These are phyloP conservation scores for Raddia distichophylla DNA, from an alignment of 176 grass and related monocot genomes.

Conservation along the genomic window DNA sequence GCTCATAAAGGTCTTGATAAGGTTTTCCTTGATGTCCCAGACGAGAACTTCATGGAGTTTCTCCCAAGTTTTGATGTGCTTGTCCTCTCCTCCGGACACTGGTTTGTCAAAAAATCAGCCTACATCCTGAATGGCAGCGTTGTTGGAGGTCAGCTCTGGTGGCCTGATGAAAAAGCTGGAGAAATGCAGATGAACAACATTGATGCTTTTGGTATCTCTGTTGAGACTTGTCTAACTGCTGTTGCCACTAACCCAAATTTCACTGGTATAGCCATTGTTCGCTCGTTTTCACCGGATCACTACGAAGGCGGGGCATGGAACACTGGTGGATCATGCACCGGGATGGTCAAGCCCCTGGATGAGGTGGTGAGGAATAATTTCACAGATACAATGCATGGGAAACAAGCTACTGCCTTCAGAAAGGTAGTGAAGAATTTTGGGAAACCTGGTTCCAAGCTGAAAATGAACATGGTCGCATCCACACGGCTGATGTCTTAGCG, in stretches of 20 bases:
- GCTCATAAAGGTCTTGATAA: constrained; percentile 70
- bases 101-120: constrained; percentile 84
- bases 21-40: constrained; percentile 85
- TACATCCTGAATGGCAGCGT: constrained; percentile 65
- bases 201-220: constrained; percentile 81
- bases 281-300: constrained; percentile 91
- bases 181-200: constrained; percentile 84
- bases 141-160: constrained; percentile 93
- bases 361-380: constrained; percentile 69
- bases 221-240: constrained; percentile 72
- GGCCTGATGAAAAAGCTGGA: constrained; percentile 58
- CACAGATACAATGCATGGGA: constrained; percentile 71
- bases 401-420: constrained; percentile 66
- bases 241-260: constrained; percentile 79
- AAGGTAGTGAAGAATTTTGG: constrained; percentile 60
- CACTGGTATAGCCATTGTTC: constrained; percentile 72
- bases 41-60: constrained; percentile 81
- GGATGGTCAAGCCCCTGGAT: constrained; percentile 64
- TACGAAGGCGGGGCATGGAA: constrained; percentile 96
- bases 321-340: constrained; percentile 83
- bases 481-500: too few species aligned
- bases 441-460: constrained; percentile 58
- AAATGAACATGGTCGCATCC: too few species aligned
- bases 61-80: constrained; percentile 81
- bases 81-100: constrained; percentile 89